Evolutionary conservation across 805 yeast species (phyloP).

Genomic region (Ogataea ganodermae): DNA sequence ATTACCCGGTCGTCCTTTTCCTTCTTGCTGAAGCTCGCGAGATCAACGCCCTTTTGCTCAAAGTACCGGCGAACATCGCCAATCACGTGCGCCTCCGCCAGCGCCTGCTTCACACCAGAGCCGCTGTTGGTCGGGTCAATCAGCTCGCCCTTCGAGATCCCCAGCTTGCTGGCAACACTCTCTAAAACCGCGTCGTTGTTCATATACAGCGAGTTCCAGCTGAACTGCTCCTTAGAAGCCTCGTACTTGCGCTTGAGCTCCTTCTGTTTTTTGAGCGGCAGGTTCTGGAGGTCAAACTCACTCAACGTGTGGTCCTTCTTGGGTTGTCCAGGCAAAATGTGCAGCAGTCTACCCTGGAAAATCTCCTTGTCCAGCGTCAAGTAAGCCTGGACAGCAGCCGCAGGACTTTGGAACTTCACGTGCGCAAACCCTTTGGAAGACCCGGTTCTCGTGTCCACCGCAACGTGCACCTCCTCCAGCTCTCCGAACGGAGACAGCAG

Average conservation of each 20-base stretch:
- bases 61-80: constrained; percentile 88
- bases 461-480: constrained; percentile 87
- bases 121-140: constrained; percentile 84
- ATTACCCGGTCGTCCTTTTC: constrained; percentile 81
- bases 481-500: constrained; percentile 70
- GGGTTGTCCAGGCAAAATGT: constrained; percentile 81
- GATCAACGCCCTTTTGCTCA: constrained; percentile 82
- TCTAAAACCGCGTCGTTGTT: constrained; percentile 90
- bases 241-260: constrained; percentile 81
- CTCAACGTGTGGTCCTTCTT: constrained; percentile 83
- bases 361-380: constrained; percentile 77
- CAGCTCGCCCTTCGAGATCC: constrained; percentile 78
- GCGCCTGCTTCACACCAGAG: constrained; percentile 94
- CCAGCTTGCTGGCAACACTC: constrained; percentile 82
- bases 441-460: constrained; percentile 87
- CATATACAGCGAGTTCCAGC: constrained; percentile 94
- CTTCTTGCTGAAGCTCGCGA: constrained; percentile 63
- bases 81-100: constrained; percentile 95
- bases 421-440: constrained; percentile 93
- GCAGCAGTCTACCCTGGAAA: constrained; percentile 92
- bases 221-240: constrained; percentile 84
- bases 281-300: constrained; percentile 86
- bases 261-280: constrained; percentile 89
- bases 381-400: constrained; percentile 78
- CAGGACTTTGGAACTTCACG: constrained; percentile 64